These are phyloP conservation scores for Petunia axillaris DNA, from an alignment of 257 asterid species.

Conservation along the genomic window DNA sequence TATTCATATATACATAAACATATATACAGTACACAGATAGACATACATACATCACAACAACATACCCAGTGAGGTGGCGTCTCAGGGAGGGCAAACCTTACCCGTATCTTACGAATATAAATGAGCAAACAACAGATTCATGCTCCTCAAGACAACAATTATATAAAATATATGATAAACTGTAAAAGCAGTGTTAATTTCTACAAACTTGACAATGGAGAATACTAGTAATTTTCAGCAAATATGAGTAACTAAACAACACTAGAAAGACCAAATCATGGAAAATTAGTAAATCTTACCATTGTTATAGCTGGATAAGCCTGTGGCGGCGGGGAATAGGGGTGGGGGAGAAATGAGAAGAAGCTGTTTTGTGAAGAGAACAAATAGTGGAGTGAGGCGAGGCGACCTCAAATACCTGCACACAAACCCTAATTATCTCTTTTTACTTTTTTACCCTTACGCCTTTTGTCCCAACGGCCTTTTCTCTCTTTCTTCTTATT, in stretches of 20 bases:
- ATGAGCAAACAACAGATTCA: neutral
- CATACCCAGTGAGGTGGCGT: too few relatives aligned
- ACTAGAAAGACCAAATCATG: neutral
- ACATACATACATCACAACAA: too few relatives aligned
- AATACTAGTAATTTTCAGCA: neutral
- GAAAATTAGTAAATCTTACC: constrained; percentile 21
- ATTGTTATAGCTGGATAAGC: constrained; percentile 15
- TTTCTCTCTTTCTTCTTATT: neutral
- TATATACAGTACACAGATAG: neutral
- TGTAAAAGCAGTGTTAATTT: neutral
- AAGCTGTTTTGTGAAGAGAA: neutral
- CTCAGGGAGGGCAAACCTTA: too few relatives aligned
- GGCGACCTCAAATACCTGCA: constrained; percentile 26
- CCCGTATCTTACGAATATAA: neutral
- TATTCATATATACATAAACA: neutral
- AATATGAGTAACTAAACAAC: neutral
- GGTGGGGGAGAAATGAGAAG: neutral
- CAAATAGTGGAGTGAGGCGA: neutral
- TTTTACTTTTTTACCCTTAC: neutral
- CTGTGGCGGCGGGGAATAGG: constrained; percentile 17
- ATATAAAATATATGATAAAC: too few relatives aligned
- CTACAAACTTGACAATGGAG: neutral
- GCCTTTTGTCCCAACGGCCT: neutral
- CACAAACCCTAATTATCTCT: constrained; percentile 35
- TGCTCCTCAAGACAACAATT: too few relatives aligned